Percentiles rank a stretch among this genome's conserved stretches.
Conservation (phyloP, 1,284 basidiomycete genomes). For the Tylopilus sp. region DNA sequence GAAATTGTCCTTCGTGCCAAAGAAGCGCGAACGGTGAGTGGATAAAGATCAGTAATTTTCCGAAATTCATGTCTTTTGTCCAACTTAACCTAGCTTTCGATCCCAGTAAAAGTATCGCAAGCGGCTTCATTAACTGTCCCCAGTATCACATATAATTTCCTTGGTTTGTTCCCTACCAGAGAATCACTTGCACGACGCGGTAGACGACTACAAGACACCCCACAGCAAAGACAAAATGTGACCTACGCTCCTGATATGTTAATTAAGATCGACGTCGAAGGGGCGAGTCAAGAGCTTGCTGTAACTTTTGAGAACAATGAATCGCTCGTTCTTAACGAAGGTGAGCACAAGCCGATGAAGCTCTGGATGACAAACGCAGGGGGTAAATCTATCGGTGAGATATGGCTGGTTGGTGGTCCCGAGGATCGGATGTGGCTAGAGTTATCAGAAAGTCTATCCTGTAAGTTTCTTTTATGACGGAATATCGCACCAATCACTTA, state of each 20-base stretch:
- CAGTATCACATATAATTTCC: constrained; percentile 59
- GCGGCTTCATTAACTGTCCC: constrained; percentile 54
- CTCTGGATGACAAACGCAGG: constrained; percentile 65
- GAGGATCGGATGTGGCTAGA: constrained; percentile 61
- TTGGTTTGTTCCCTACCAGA: constrained; percentile 56
- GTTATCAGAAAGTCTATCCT: constrained; percentile 3
- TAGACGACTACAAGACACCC: constrained; percentile 63
- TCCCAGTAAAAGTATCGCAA: constrained; percentile 51
- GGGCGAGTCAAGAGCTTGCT: constrained; percentile 55
- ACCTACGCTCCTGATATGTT: constrained; percentile 63
- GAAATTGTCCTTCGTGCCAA: constrained; percentile 54
- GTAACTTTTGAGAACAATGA: constrained; percentile 54
- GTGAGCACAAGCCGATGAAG: constrained; percentile 53
- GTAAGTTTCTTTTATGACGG: constrained; percentile 17
- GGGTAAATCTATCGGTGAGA: constrained; percentile 50
- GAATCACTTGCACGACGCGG: constrained; percentile 66
- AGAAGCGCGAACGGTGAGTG: constrained; percentile 53
- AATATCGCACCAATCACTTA: constrained; percentile 17
- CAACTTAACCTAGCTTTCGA: constrained; percentile 48
- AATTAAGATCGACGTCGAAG: constrained; percentile 56
- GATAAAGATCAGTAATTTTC: neutral
- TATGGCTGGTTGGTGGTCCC: constrained; percentile 61
- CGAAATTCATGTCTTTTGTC: constrained; percentile 1
- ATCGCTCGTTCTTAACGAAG: constrained; percentile 51
- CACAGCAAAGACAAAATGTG: constrained; percentile 58